A percentile compares a stretch with the other conserved stretches of the same genome.
Conservation (phyloP, 371 early-diverging fungal species). For the Mortierella sp. region DNA sequence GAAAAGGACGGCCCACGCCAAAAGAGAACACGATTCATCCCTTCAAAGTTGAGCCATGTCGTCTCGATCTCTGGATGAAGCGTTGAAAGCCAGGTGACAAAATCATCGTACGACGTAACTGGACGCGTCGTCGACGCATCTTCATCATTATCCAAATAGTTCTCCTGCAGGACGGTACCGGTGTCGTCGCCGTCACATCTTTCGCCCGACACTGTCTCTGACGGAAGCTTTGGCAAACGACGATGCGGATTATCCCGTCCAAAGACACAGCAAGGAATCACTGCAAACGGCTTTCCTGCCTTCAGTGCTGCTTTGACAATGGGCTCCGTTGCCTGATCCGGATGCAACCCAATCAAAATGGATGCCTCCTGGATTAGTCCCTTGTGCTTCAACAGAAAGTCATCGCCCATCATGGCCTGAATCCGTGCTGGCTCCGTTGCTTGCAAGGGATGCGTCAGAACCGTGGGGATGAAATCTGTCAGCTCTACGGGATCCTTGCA, state of each 20-base stretch:
- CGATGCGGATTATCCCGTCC: constrained; percentile 62
- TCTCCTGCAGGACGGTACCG: neutral
- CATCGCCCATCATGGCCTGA: constrained; percentile 57
- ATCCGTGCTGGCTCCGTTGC: constrained; percentile 54
- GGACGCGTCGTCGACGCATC: constrained; percentile 20
- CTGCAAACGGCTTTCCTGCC: constrained; percentile 63
- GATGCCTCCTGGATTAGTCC: constrained; percentile 47
- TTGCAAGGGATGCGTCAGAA: constrained; percentile 49
- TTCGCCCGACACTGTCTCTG: neutral
- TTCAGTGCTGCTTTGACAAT: constrained; percentile 65
- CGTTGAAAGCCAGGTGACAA: constrained; percentile 44
- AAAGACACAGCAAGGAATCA: constrained; percentile 74
- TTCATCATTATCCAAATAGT: neutral
- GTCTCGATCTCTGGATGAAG: constrained; percentile 56
- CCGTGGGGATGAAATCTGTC: constrained; percentile 40
- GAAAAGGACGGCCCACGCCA: constrained; percentile 52
- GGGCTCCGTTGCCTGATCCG: constrained; percentile 71
- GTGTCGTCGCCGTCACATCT: neutral
- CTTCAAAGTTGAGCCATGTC: constrained; percentile 67
- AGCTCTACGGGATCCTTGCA: constrained; percentile 10
- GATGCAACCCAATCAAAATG: constrained; percentile 65
- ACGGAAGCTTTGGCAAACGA: constrained; percentile 27
- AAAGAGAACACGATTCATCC: constrained; percentile 66
- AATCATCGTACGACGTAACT: constrained; percentile 50
- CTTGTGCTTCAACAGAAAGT: constrained; percentile 53